Evolutionary conservation across 2,329 filamentous ascomycete species (phyloP).

Genomic region (Fusarium sp.): DNA sequence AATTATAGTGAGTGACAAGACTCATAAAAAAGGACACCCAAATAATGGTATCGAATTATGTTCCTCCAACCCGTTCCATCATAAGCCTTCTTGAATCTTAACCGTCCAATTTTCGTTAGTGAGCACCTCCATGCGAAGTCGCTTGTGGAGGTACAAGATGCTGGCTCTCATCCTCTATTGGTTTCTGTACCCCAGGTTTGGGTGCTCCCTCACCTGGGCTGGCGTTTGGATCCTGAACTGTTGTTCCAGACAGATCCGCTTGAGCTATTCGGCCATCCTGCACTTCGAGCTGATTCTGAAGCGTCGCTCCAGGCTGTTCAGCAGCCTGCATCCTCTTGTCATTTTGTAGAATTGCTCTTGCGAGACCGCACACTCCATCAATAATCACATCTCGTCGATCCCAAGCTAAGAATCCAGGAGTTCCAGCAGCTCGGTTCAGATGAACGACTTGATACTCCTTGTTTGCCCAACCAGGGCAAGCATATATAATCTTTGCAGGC

Average conservation of each 20-base stretch:
- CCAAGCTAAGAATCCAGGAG: conserved; percentile 59
- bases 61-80: neutral
- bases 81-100: neutral
- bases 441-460: conserved; percentile 57
- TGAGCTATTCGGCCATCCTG: conserved; percentile 29
- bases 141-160: conserved; percentile 24
- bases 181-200: conserved; percentile 21
- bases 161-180: conserved; percentile 11
- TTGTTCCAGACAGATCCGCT: conserved; percentile 45
- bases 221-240: conserved; percentile 35
- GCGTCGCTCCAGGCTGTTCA: conserved; percentile 40
- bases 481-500: conserved; percentile 49
- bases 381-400: conserved; percentile 60
- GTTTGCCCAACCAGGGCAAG: conserved; percentile 62
- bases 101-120: neutral
- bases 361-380: conserved; percentile 55
- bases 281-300: conserved; percentile 50
- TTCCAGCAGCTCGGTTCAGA: conserved; percentile 53
- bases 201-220: conserved; percentile 2
- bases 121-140: conserved; percentile 6
- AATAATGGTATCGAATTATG: conserved; percentile 23
- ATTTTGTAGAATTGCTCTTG: conserved; percentile 51
- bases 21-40: neutral
- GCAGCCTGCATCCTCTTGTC: conserved; percentile 53
- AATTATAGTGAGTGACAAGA: conserved; percentile 9